Conservation (phyloP, 768 basidiomycete genomes). For the Cubamyces lactineus region DNA sequence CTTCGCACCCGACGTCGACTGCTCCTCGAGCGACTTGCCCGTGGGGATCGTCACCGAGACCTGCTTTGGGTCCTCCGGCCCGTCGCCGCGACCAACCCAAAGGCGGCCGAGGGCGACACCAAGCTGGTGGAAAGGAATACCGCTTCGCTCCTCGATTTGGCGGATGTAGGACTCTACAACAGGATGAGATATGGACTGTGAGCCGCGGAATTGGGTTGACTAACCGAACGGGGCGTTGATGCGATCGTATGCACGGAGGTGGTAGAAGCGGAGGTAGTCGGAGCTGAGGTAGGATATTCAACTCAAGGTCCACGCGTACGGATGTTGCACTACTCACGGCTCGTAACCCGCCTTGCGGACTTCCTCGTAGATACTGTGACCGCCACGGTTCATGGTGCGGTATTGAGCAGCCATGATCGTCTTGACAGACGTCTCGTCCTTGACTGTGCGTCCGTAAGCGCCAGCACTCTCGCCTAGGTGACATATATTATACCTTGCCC, state of each 20-base stretch:
- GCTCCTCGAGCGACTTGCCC: slow-evolving; percentile 51
- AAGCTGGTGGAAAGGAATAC: slow-evolving; percentile 82
- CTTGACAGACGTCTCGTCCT: slow-evolving; percentile 62
- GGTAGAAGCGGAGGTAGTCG: slow-evolving; percentile 91
- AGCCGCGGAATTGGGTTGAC: slow-evolving; percentile 23
- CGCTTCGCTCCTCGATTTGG: slow-evolving; percentile 72
- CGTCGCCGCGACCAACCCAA: slow-evolving; percentile 62
- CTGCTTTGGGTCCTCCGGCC: slow-evolving; percentile 44
- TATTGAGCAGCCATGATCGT: slow-evolving; percentile 90
- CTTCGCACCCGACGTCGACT: slow-evolving; percentile 40
- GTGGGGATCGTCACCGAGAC: slow-evolving; percentile 62
- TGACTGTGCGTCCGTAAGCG: slow-evolving; percentile 48
- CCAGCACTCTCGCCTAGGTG: no score
- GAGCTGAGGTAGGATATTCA: slow-evolving; percentile 41
- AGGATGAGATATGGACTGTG: background rate
- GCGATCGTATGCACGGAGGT: slow-evolving; percentile 88
- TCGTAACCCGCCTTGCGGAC: slow-evolving; percentile 77
- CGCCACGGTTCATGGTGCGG: slow-evolving; percentile 89
- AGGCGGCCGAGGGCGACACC: slow-evolving; percentile 82
- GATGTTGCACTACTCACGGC: slow-evolving; percentile 47
- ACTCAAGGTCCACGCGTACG: background rate
- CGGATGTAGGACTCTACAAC: slow-evolving; percentile 54
- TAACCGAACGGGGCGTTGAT: slow-evolving; percentile 76
- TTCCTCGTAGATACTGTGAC: slow-evolving; percentile 83
- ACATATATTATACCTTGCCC: slow-evolving; percentile 42